Evolutionary conservation across 768 basidiomycete genomes (phyloP), one percentile per base, ranked within the genome.

Genomic region (Tylopilus balloui): DNA sequence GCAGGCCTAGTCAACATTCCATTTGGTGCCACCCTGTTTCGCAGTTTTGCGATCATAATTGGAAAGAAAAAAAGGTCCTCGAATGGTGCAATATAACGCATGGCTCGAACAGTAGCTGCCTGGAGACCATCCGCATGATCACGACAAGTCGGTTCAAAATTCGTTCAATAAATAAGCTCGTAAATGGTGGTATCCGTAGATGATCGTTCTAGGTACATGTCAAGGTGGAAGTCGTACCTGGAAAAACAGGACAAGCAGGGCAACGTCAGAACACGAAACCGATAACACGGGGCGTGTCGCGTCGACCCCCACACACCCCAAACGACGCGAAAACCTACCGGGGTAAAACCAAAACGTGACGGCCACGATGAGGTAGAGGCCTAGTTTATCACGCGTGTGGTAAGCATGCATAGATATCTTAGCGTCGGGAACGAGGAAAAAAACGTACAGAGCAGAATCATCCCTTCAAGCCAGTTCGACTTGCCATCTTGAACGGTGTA

Each of bases 381-480:
- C 76, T 78, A 31, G 4, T 31, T 17, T 29, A 21, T 24, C 34
- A 65, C 35, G n/a, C 11, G 35, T 15, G 35, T 15, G 7, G 35
- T 51, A 27, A 53, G 37, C 11, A 48, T n/a, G 25, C 2, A 6
- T 27, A 23, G 17, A 9, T 13, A 10, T 28, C n/a, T n/a, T n/a
- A n/a, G n/a, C n/a, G n/a, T 27, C 6, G 31, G 31, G 15, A 4
- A 11, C 5, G 5, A 25, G 9, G 19, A 28, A 19, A 31, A 14
- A 9, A 23, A 58, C 72, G 41, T 54, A 78, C 84, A 81, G 48
- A 90, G 79, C n/a, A 91, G 74, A 48, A 90, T 82, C 57, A 83
- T 67, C 20, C 90, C 91, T 67, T 95, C 92, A n/a, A 96, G 74
- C 83, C 92, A 96, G 65, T 94, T 95, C 24, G 85, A 88, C 62